Base-by-base conservation (phyloP, 345 rosid genomes). In the Salix viminalis region DNA sequence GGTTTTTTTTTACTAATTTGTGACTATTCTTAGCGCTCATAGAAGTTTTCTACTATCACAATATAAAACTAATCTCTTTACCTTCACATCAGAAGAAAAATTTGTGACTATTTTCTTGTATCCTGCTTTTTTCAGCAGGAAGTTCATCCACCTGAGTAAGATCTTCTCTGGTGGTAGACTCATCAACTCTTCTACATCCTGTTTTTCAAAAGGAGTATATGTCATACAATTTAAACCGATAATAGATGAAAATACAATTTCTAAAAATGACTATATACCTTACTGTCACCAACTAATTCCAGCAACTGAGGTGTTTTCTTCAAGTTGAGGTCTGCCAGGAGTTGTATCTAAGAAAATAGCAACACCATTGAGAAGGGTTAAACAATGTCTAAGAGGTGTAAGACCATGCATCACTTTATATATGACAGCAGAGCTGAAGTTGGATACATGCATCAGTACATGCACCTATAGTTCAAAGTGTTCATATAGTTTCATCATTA, bases 121-220 rank as follows among this genome's bases (percentile, higher is more conserved):
- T 81, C 83, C 84, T 36, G 94, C 23, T 87, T 96, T 96, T 86
- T 84, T 92, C 79, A 96, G 82, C 67, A 91, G 97, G 83, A 96
- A 96, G 79, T 96, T 96, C 99, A 96, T 96, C 99, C 99, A 96
- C 73, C 97, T 90, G 81, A 96, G 70, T 69, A 96, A 85, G 79
- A 96, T 96, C 85, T 96, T 96, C 85, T 96, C 99, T 15, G 99
- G 99, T 54, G 99, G 94, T 86, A 93, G 88, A 82, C 94, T 96
- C 98, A 96, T 90, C 84, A 96, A 84, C 89, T 96, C 99, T 88
- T 96, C 99, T 79, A 91, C 92, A 79, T 96, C 99, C 99, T 96
- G 85, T 76, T 81, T 54, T 77, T 78, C 36, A 71, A 48, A 56
- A 42, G 46, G 23, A 74, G 37, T 39, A 74, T 10, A 75, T 41